A percentile compares a stretch with the other conserved stretches of the same genome.
phyloP scores from a whole-genome alignment of 306 rosid genomes.

The Casuarina equisetifolia region DNA sequence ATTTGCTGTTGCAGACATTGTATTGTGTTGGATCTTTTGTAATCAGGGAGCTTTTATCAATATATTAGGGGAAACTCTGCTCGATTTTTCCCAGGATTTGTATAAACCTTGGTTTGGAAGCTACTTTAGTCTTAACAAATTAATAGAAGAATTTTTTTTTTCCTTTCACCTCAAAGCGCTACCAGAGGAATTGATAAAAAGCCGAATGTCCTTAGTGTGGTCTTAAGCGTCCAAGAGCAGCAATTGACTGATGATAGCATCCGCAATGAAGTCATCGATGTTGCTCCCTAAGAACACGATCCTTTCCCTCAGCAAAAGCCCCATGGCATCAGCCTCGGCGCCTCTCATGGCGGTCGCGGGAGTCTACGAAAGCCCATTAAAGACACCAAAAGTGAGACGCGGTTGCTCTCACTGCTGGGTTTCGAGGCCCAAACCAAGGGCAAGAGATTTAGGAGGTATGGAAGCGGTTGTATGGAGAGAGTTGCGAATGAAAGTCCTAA shows the following conservation, averaged over 20 bases:
- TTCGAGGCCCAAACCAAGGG: constrained; percentile 20
- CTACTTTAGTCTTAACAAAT: too few species aligned
- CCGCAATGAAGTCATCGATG: constrained; percentile 90
- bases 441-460: constrained; percentile 30
- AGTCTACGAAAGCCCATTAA: constrained; percentile 45
- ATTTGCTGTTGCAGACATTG: too few species aligned
- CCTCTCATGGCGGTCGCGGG: constrained; percentile 63
- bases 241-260: constrained; percentile 80
- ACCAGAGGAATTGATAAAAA: constrained; percentile 81
- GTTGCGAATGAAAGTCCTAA: constrained; percentile 21
- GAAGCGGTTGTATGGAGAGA: constrained; percentile 21
- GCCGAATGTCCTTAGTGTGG: constrained; percentile 77
- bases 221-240: constrained; percentile 85
- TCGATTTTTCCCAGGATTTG: too few species aligned
- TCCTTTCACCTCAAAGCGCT: constrained; percentile 99
- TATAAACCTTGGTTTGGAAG: too few species aligned
- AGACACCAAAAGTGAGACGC: constrained; percentile 30
- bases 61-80: too few species aligned
- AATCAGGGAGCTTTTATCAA: too few species aligned
- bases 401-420: not conserved
- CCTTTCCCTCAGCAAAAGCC: constrained; percentile 82
- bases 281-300: constrained; percentile 79
- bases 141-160: not conserved
- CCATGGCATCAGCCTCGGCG: constrained; percentile 80
- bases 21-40: too few species aligned